Conservation (phyloP, 1,284 basidiomycete genomes). For the Sanghuangporus baumii region DNA sequence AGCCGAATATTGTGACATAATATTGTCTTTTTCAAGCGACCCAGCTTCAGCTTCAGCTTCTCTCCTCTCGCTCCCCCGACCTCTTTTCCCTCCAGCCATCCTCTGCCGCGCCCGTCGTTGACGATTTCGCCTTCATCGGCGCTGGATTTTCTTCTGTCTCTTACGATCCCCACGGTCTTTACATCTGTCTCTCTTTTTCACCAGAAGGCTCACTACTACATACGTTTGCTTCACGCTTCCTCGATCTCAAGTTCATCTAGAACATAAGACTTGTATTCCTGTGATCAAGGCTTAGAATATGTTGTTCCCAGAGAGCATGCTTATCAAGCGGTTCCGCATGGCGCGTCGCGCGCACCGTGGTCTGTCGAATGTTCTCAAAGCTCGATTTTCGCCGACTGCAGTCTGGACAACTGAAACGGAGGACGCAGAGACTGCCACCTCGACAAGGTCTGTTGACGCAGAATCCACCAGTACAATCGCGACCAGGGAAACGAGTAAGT, state of each 20-base stretch:
- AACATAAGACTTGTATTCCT: background rate
- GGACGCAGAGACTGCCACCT: background rate
- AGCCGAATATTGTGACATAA: background rate
- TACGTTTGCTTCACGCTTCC: background rate
- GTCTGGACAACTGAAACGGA: background rate
- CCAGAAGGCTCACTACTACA: background rate
- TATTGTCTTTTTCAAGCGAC: background rate
- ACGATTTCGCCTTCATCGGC: background rate
- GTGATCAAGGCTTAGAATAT: background rate
- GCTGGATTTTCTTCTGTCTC: background rate
- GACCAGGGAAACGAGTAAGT: background rate
- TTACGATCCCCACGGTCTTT: conserved; percentile 9
- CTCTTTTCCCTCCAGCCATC: background rate
- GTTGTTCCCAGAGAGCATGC: background rate
- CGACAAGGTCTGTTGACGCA: background rate
- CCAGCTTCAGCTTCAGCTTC: background rate
- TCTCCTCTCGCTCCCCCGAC: background rate
- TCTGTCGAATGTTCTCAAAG: background rate
- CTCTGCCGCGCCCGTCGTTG: background rate
- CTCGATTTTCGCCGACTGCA: background rate
- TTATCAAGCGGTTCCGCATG: conserved; percentile 6
- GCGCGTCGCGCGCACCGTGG: conserved; percentile 7
- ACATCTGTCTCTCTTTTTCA: conserved; percentile 11
- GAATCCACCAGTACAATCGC: background rate
- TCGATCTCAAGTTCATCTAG: background rate